Percentiles rank a stretch among this genome's conserved stretches.
These are phyloP conservation scores for Auriculariales sp. DNA, from an alignment of 768 basidiomycete species.

Conservation along the genomic window DNA sequence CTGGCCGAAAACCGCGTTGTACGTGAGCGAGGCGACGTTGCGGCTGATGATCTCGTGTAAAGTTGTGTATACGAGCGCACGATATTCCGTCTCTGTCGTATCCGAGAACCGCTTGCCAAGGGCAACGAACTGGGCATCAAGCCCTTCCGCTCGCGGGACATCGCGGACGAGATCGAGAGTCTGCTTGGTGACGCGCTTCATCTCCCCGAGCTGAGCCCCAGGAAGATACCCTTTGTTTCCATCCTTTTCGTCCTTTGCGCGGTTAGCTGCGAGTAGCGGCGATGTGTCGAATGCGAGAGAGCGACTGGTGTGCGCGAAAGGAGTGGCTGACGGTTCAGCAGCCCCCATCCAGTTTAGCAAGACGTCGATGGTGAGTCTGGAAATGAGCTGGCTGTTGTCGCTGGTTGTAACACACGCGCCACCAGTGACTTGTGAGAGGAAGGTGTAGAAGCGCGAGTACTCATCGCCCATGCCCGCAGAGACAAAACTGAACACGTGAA, in stretches of 20 bases:
- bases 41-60: conserved; percentile 13
- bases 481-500: conserved; percentile 13
- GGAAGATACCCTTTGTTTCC: conserved; percentile 12
- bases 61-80: conserved; percentile 11
- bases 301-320: conserved; percentile 2
- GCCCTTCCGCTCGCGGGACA: not conserved
- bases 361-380: conserved; percentile 14
- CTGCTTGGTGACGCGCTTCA: not conserved
- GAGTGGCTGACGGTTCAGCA: not conserved
- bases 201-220: not conserved
- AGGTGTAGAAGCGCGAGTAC: conserved; percentile 11
- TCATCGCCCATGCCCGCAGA: conserved; percentile 5
- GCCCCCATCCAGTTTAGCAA: conserved; percentile 17
- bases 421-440: conserved; percentile 13
- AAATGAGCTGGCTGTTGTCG: conserved; percentile 9
- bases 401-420: conserved; percentile 12
- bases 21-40: conserved; percentile 15
- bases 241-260: conserved; percentile 8
- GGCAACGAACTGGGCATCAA: conserved; percentile 6
- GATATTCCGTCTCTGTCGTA: conserved; percentile 11
- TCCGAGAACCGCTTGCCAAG: conserved; percentile 13
- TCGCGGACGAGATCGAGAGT: not conserved
- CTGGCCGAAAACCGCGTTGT: conserved; percentile 17
- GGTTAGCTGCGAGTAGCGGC: conserved; percentile 7
- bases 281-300: conserved; percentile 9